Evolutionary conservation across 371 early-diverging fungal genomes (phyloP).

Genomic region (Mortierella sp.): DNA sequence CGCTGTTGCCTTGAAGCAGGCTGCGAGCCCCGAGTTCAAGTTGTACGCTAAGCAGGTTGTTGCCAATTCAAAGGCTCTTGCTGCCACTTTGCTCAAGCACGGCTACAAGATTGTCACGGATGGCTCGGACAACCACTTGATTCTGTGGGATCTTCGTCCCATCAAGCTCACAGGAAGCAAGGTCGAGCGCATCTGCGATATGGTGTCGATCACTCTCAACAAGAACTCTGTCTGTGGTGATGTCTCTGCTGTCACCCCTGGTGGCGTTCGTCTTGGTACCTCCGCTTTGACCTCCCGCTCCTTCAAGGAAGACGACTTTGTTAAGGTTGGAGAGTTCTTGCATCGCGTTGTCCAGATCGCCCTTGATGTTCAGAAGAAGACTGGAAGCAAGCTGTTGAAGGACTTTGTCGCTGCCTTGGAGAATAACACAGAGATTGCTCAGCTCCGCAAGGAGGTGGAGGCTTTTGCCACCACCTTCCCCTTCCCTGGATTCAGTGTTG

Average conservation of each 20-base stretch:
- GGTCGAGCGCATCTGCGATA: conserved; percentile 97
- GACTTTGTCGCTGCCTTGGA: conserved; percentile 90
- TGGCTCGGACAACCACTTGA: conserved; percentile 95
- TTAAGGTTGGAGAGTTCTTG: conserved; percentile 85
- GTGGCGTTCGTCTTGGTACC: conserved; percentile 92
- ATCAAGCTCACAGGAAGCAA: conserved; percentile 87
- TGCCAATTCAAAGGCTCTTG: conserved; percentile 88
- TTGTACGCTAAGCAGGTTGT: conserved; percentile 94
- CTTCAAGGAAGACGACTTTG: conserved; percentile 88
- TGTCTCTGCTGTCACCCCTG: conserved; percentile 88
- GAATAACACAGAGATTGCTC: conserved; percentile 73
- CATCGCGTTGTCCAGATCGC: conserved; percentile 94
- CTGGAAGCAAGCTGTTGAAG: conserved; percentile 93
- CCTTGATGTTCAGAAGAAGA: conserved; percentile 71
- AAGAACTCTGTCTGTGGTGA: conserved; percentile 96
- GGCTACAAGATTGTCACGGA: conserved; percentile 94
- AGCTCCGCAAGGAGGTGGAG: conserved; percentile 90
- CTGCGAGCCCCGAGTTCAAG: conserved; percentile 91
- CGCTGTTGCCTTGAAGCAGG: conserved; percentile 98
- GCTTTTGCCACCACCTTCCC: conserved; percentile 90
- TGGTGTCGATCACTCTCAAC: conserved; percentile 91
- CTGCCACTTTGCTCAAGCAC: conserved; percentile 71
- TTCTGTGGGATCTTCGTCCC: conserved; percentile 93
- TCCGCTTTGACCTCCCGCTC: conserved; percentile 92
- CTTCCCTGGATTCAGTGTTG: conserved; percentile 80